Percentiles rank a stretch among this genome's conserved stretches.
phyloP scores from a whole-genome alignment of 768 basidiomycete species.

The Pilatotrama ljubarskyi region DNA sequence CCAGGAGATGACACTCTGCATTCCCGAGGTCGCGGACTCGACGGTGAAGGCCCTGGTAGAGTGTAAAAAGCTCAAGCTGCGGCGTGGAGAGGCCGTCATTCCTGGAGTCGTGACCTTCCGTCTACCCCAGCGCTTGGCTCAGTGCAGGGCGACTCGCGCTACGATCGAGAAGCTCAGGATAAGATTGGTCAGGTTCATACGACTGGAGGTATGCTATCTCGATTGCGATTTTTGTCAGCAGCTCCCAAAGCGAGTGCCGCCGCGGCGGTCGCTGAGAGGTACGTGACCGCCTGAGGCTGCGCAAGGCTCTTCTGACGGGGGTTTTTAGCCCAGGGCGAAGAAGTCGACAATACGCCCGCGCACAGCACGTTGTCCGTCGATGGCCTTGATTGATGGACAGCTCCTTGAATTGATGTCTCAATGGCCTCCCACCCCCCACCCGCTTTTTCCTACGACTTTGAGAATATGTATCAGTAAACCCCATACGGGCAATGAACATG shows the following conservation, averaged over 20 bases:
- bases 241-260: not conserved
- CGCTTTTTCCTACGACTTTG: no score
- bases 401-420: no score
- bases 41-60: not conserved
- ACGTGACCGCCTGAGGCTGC: not conserved
- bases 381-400: no score
- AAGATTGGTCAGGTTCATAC: not conserved
- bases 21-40: not conserved
- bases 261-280: not conserved
- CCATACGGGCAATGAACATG: no score
- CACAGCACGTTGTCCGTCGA: no score
- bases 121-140: not conserved
- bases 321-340: no score
- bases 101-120: not conserved
- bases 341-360: no score
- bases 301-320: not conserved
- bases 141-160: not conserved
- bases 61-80: not conserved
- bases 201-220: not conserved
- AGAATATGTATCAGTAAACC: no score
- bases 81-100: not conserved
- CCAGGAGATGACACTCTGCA: not conserved
- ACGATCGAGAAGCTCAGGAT: not conserved
- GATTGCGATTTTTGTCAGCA: slow-evolving; percentile 3
- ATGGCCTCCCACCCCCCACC: no score